Conservation (phyloP, 2,329 filamentous ascomycete species). For the Leptographium lundbergii region DNA sequence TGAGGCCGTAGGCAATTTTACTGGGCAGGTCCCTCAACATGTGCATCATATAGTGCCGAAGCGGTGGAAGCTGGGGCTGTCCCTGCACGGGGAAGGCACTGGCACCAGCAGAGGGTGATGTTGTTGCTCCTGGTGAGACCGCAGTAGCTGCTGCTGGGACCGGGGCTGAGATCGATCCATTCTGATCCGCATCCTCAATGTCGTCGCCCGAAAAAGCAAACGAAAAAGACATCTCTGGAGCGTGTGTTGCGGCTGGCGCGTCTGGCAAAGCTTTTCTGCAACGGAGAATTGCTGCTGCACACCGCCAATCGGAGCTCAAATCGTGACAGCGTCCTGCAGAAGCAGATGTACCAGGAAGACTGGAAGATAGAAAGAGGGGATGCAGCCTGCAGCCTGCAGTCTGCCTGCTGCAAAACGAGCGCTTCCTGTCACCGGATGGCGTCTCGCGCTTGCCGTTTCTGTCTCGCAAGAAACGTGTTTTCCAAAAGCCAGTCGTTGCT, state of each 20-base stretch:
- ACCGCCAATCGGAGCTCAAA: no score
- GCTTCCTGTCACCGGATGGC: background rate
- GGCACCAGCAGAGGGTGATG: slow-evolving; percentile 13
- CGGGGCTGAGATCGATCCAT: slow-evolving; percentile 1
- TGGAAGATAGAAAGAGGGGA: background rate
- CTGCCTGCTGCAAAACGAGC: no score
- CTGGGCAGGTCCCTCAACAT: slow-evolving; percentile 53
- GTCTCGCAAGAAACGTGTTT: background rate
- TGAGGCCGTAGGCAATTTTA: slow-evolving; percentile 56
- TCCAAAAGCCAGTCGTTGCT: background rate
- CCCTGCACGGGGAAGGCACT: slow-evolving; percentile 50
- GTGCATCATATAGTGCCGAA: slow-evolving; percentile 33
- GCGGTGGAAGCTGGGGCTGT: slow-evolving; percentile 44
- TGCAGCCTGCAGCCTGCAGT: no score
- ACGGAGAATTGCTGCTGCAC: background rate
- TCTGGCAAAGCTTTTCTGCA: background rate
- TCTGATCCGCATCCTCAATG: slow-evolving; percentile 37
- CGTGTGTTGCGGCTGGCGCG: background rate
- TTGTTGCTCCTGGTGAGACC: slow-evolving; percentile 4
- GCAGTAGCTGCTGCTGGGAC: slow-evolving; percentile 13
- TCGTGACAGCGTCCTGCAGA: no score
- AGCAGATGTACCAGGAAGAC: background rate
- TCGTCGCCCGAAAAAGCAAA: slow-evolving; percentile 54
- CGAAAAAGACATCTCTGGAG: slow-evolving; percentile 17
- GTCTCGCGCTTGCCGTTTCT: background rate